Conservation (phyloP, 164 flowering plant genomes). For the Magnolia officinalis region DNA sequence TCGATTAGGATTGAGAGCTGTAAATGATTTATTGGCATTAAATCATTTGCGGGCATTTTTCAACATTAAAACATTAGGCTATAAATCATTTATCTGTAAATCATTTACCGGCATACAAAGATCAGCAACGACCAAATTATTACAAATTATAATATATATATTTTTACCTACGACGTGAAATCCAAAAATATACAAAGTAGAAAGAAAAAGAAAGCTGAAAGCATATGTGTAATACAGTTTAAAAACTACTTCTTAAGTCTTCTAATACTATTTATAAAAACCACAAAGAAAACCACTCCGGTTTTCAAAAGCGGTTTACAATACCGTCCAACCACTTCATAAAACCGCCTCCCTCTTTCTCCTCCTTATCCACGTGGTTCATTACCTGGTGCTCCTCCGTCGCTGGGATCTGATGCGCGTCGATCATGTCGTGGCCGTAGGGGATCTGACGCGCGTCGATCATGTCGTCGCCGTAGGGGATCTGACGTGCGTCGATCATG, state of each 20-base stretch:
- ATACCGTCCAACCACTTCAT: constrained; percentile 17
- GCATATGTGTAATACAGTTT: no score
- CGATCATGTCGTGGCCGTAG: constrained; percentile 33
- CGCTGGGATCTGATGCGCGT: neutral
- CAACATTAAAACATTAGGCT: no score
- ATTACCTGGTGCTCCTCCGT: neutral
- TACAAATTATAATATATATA: no score
- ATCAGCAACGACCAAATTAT: no score
- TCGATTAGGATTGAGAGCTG: no score
- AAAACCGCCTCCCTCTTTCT: constrained; percentile 19
- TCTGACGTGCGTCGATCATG: constrained; percentile 1
- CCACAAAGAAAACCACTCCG: neutral
- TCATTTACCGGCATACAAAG: no score
- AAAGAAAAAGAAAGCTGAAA: no score
- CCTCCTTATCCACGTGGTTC: neutral
- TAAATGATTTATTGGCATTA: no score
- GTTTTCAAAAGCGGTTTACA: constrained; percentile 18
- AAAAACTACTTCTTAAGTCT: neutral
- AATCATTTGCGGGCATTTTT: no score
- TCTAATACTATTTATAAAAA: neutral
- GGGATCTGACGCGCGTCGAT: neutral
- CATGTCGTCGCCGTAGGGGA: constrained; percentile 33
- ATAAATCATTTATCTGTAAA: no score
- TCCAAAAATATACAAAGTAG: no score
- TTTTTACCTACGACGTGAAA: no score